Evolutionary conservation across 805 yeast species (phyloP).

Genomic region (Saturnispora mendoncae): DNA sequence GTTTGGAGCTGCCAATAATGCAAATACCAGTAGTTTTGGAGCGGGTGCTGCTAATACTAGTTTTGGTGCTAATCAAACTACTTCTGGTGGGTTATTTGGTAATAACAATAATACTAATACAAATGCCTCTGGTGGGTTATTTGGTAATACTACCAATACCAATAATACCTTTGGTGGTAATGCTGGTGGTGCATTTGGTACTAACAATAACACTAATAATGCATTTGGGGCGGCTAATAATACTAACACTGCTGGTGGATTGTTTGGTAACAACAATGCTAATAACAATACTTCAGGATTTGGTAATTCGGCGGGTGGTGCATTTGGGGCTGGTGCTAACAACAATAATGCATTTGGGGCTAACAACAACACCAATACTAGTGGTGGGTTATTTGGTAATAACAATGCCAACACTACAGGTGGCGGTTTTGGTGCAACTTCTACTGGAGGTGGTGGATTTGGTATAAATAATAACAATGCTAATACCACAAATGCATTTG

Average conservation of each 20-base stretch:
- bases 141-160: constrained; percentile 24
- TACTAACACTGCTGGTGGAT: constrained; percentile 6
- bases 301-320: no score
- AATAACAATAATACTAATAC: constrained; percentile 16
- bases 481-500: constrained; percentile 16
- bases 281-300: constrained; percentile 13
- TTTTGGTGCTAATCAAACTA: constrained; percentile 20
- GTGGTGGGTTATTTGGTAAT: constrained; percentile 16
- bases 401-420: constrained; percentile 19
- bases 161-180: constrained; percentile 13
- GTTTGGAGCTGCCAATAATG: constrained; percentile 24
- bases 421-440: constrained; percentile 32
- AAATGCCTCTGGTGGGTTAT: constrained; percentile 38
- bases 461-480: constrained; percentile 22
- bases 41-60: constrained; percentile 29
- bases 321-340: constrained; percentile 36
- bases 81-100: constrained; percentile 20
- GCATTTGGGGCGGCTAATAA: constrained; percentile 10
- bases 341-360: constrained; percentile 26
- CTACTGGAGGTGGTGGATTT: constrained; percentile 28
- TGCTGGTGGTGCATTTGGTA: constrained; percentile 24
- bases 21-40: constrained; percentile 21
- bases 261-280: no score
- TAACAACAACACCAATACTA: constrained; percentile 8
- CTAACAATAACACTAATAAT: constrained; percentile 12